A percentile compares a stretch with the other conserved stretches of the same genome.
Conservation (phyloP, 2,329 filamentous ascomycete species). For the Colletotrichum spinosum region DNA sequence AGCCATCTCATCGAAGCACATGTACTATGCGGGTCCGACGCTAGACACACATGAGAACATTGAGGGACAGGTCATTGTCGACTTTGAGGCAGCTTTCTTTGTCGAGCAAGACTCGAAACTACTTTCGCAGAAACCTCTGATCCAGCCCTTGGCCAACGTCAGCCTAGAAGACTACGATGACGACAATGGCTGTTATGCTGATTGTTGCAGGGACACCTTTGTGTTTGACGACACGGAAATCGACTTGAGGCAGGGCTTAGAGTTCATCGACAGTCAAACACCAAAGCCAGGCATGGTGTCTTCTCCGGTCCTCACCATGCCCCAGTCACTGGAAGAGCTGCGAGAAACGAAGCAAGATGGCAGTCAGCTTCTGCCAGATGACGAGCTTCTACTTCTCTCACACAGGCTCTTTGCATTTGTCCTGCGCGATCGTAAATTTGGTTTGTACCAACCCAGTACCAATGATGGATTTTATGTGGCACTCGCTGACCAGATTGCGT, state of each 20-base stretch:
- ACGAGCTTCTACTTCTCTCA: background rate
- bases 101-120: background rate
- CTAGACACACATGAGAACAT: background rate
- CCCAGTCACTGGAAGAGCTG: too few species aligned
- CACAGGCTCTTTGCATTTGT: conserved; percentile 4
- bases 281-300: too few species aligned
- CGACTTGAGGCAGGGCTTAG: background rate
- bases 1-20: background rate
- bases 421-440: background rate
- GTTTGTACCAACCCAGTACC: background rate
- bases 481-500: background rate
- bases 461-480: background rate
- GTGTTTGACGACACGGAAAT: background rate
- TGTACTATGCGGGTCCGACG: background rate
- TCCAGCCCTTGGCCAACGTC: too few species aligned
- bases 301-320: too few species aligned
- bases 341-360: too few species aligned
- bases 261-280: background rate
- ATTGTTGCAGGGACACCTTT: background rate
- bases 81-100: background rate
- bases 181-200: background rate
- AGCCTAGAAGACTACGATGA: too few species aligned
- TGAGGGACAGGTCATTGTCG: background rate
- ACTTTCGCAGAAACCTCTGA: background rate
- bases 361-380: background rate